Evolutionary conservation across 768 basidiomycete species (phyloP).

Genomic region (Podaxis sp.): DNA sequence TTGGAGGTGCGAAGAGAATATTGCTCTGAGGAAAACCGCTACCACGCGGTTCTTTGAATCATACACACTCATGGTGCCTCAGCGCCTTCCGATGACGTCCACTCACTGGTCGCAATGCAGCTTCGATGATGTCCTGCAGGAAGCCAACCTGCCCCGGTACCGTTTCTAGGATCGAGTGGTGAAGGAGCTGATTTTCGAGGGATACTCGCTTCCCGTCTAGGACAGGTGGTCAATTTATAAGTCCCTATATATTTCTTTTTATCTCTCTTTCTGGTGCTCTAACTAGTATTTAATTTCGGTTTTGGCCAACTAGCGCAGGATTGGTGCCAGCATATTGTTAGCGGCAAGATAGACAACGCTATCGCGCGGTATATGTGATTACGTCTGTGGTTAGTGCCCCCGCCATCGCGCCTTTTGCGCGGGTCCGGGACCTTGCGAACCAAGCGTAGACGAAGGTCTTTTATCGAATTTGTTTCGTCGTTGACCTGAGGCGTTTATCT

Average conservation of each 20-base stretch:
- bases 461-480: too few species aligned
- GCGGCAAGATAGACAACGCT: too few species aligned
- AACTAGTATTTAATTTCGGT: too few species aligned
- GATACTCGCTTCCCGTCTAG: not conserved
- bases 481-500: too few species aligned
- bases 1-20: not conserved
- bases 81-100: not conserved
- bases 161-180: not conserved
- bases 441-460: too few species aligned
- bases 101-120: not conserved
- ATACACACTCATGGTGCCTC: not conserved
- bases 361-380: too few species aligned
- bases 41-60: conserved; percentile 2
- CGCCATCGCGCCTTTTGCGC: too few species aligned
- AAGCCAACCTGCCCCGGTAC: not conserved
- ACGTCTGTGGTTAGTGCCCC: too few species aligned
- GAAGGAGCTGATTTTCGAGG: not conserved
- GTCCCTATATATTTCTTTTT: not conserved
- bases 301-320: too few species aligned
- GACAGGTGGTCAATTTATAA: not conserved
- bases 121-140: not conserved
- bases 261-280: too few species aligned
- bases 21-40: not conserved
- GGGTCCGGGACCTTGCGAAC: too few species aligned
- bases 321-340: too few species aligned